Evolutionary conservation across 106 monocot species (phyloP).

Genomic region (Platanthera zijinensis): DNA sequence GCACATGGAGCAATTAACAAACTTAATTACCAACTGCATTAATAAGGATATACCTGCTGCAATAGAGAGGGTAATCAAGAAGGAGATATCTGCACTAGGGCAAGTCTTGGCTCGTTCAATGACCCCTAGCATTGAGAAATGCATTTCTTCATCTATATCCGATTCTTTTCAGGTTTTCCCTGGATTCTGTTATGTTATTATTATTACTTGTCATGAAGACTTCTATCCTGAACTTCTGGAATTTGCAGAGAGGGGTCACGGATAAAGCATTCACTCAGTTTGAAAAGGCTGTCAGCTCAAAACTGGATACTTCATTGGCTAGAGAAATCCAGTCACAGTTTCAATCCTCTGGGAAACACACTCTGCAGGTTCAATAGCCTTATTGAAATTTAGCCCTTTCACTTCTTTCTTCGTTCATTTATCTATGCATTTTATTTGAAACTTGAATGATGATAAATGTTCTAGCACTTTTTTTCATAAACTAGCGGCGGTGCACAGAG

Average conservation of each 20-base stretch:
- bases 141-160: slow-evolving; percentile 58
- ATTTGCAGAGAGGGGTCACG: slow-evolving; percentile 62
- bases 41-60: slow-evolving; percentile 75
- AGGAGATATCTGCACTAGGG: slow-evolving; percentile 57
- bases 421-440: neutral
- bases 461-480: neutral
- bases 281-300: slow-evolving; percentile 76
- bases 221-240: neutral
- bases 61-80: slow-evolving; percentile 70
- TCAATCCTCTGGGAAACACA: slow-evolving; percentile 84
- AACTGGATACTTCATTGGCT: slow-evolving; percentile 74
- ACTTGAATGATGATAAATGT: neutral
- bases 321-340: slow-evolving; percentile 90
- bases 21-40: slow-evolving; percentile 45
- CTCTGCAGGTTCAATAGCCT: slow-evolving; percentile 56
- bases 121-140: slow-evolving; percentile 66
- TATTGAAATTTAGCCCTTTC: neutral
- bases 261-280: slow-evolving; percentile 79
- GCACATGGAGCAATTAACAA: slow-evolving; percentile 59
- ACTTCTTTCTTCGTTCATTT: neutral
- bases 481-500: no score
- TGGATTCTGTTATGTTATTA: neutral
- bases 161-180: slow-evolving; percentile 80
- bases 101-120: slow-evolving; percentile 53
- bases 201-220: neutral